Base-by-base conservation (phyloP, 352 stramenopile genomes). In the Hyaloperonospora arabidopsidis region DNA sequence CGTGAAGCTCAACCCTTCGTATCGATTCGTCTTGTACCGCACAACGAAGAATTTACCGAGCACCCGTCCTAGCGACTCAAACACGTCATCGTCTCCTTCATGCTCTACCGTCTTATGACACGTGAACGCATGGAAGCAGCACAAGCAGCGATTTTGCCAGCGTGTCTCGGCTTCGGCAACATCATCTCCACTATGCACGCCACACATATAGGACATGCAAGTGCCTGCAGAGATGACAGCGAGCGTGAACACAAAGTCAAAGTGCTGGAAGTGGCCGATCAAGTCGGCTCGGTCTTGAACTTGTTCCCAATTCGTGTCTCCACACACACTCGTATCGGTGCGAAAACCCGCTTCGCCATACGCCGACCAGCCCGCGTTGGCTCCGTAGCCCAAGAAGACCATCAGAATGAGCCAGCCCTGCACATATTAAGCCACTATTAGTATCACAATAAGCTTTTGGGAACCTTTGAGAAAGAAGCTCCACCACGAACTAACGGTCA, bases 31-130 rank as follows among this genome's bases (percentile, higher is more conserved):
- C 47, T 84, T 84, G 57, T 84, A 86, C 34, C 76, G 66, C 45
- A 87, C 74, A 39, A 86, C 75, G 28, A 90, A 85, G 54, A 90
- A 88, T 50, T 85, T 82, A 57, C 77, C 72, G 7, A 90, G 56
- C 35, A 86, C 72, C 28, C 68, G 70, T 39, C 77, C 77, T 6
- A 90, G 45, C 23, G 65, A 77, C 59, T 84, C 65, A 57, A 87
- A 90, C 3, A 90, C 70, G 45, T 90, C 76, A 19, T 81, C 67
- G 23, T 87, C 75, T 21, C 70, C 72, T 35, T 72, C 58, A 36
- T 74, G 55, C 34, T 62, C 54, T 41, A 69, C 53, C 4, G 54
- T 59, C 14, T 60, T 71, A 11, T 68, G 59, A 53, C 75, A 86
- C 43, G 74, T 86, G 50, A 72, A 88, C 11, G 67, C 48, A 49